Percentiles rank a stretch among this genome's conserved stretches.
These are phyloP conservation scores for Penicillium lagena DNA, from an alignment of 495 filamentous ascomycete genomes.

Conservation along the genomic window DNA sequence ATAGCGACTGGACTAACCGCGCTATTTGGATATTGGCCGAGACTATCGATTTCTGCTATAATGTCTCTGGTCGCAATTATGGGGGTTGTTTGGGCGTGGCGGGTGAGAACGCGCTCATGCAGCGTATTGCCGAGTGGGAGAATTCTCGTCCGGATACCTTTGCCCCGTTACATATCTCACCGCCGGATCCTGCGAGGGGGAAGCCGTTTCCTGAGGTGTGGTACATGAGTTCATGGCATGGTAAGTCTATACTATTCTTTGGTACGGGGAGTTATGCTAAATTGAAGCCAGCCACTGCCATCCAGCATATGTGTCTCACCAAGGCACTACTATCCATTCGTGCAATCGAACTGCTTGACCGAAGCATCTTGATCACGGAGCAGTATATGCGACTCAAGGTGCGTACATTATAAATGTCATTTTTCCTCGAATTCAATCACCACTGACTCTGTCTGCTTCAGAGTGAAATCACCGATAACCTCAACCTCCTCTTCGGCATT, in stretches of 20 bases:
- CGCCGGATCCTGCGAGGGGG: slow-evolving; percentile 18
- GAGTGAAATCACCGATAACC: slow-evolving; percentile 23
- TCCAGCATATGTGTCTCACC: slow-evolving; percentile 34
- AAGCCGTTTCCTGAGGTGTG: slow-evolving; percentile 34
- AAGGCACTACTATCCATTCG: slow-evolving; percentile 29
- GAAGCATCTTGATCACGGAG: slow-evolving; percentile 1
- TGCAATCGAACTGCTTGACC: slow-evolving; percentile 11
- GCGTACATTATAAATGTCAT: no score
- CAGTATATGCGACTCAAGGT: slow-evolving; percentile 19
- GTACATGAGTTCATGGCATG: slow-evolving; percentile 32
- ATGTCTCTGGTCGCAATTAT: slow-evolving; percentile 13
- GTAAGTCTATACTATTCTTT: slow-evolving; percentile 13
- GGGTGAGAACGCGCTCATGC: slow-evolving; percentile 17
- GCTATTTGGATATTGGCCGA: slow-evolving; percentile 36
- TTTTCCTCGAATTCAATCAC: no score
- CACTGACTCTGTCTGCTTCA: slow-evolving; percentile 1
- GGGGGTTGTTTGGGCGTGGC: slow-evolving; percentile 10
- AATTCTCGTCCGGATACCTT: slow-evolving; percentile 22
- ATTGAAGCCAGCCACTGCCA: slow-evolving; percentile 23
- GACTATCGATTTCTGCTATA: slow-evolving; percentile 34
- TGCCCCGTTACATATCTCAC: slow-evolving; percentile 28
- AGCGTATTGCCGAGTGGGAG: slow-evolving; percentile 28
- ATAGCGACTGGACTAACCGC: slow-evolving; percentile 34
- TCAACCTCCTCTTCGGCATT: slow-evolving; percentile 33
- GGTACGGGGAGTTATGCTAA: not conserved